Percentiles rank a stretch among this genome's conserved stretches.
phyloP scores from a whole-genome alignment of 768 basidiomycete genomes.

The Russula abietina region DNA sequence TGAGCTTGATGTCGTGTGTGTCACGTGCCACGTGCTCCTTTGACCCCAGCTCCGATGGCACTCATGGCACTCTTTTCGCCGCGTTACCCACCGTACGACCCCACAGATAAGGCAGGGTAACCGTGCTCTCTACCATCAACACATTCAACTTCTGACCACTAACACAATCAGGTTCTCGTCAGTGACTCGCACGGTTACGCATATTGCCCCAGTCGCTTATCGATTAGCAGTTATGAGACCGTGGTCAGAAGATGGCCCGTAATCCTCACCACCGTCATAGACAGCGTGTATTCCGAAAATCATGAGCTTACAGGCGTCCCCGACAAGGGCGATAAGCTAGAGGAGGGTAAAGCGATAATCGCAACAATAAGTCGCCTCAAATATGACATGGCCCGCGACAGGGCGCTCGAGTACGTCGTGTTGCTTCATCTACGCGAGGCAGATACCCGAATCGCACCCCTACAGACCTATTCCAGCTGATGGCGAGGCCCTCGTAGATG shows the following conservation, averaged over 20 bases:
- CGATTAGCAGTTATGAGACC: constrained; percentile 58
- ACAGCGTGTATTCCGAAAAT: constrained; percentile 63
- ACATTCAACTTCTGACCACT: background rate
- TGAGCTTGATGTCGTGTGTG: too few relatives aligned
- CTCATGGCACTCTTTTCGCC: constrained; percentile 39
- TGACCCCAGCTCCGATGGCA: too few relatives aligned
- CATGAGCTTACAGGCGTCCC: constrained; percentile 48
- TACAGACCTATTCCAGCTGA: constrained; percentile 66
- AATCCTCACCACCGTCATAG: constrained; percentile 77
- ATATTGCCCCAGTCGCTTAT: background rate
- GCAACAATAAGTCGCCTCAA: constrained; percentile 69
- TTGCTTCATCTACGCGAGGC: background rate
- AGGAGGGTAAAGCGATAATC: constrained; percentile 78
- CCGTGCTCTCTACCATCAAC: constrained; percentile 16
- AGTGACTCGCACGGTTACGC: constrained; percentile 26
- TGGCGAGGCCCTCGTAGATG: constrained; percentile 57
- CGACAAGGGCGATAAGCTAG: constrained; percentile 40
- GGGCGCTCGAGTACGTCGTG: constrained; percentile 51
- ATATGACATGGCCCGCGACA: constrained; percentile 82
- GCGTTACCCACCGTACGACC: constrained; percentile 67
- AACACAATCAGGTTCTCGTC: constrained; percentile 51
- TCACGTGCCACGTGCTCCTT: too few relatives aligned
- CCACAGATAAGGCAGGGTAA: constrained; percentile 60
- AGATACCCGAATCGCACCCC: constrained; percentile 7
- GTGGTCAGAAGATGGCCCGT: constrained; percentile 76